A percentile compares a stretch with the other conserved stretches of the same genome.
phyloP scores from a whole-genome alignment of 1,284 basidiomycete species.

The Exobasidium cylindrosporum region DNA sequence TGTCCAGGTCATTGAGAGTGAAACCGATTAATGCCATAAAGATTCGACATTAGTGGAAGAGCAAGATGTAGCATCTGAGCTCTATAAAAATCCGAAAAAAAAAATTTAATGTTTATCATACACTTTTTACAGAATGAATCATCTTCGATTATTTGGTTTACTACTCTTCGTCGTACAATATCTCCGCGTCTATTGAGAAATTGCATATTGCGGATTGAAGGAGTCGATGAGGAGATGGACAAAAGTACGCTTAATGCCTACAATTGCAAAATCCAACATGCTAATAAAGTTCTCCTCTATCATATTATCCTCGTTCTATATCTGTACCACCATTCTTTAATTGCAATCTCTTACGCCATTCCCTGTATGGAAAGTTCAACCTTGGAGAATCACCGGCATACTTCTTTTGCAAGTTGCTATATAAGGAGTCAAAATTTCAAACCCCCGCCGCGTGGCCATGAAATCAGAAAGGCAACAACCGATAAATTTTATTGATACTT shows the following conservation, averaged over 20 bases:
- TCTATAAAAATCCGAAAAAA: too few species aligned
- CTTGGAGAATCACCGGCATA: slow-evolving; percentile 27
- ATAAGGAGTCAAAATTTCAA: slow-evolving; percentile 40
- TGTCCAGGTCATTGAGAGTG: too few species aligned
- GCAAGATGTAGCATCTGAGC: too few species aligned
- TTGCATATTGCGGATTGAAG: too few species aligned
- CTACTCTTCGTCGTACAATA: too few species aligned
- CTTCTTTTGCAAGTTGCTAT: slow-evolving; percentile 35
- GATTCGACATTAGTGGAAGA: too few species aligned
- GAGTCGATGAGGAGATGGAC: slow-evolving; percentile 1
- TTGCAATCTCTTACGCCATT: slow-evolving; percentile 30
- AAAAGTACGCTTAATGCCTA: slow-evolving; percentile 9
- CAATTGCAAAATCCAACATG: slow-evolving; percentile 16
- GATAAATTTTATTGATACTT: too few species aligned
- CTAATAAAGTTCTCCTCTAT: slow-evolving; percentile 17
- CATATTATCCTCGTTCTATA: slow-evolving; percentile 6
- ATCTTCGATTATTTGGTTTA: too few species aligned
- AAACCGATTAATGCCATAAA: too few species aligned
- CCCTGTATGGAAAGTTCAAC: slow-evolving; percentile 36
- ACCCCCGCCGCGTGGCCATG: slow-evolving; percentile 31
- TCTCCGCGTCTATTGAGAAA: too few species aligned
- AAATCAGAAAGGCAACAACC: not conserved
- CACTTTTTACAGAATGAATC: too few species aligned
- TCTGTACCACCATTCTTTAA: slow-evolving; percentile 8
- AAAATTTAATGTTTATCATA: too few species aligned